Percentiles rank a stretch among this genome's conserved stretches.
phyloP scores from a whole-genome alignment of 2,329 filamentous ascomycete genomes.

The Aspergillus persii region DNA sequence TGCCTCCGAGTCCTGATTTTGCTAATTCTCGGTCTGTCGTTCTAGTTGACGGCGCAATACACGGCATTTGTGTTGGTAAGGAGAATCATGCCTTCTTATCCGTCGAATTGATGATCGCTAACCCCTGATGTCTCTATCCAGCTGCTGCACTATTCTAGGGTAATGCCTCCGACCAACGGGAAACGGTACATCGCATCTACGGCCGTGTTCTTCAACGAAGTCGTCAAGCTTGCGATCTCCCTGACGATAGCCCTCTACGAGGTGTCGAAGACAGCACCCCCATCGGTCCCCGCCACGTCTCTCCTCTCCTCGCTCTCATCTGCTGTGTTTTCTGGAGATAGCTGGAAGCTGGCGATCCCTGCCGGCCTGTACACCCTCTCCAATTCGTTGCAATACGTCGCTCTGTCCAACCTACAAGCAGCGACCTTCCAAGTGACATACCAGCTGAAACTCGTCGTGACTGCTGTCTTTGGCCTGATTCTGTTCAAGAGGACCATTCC shows the following conservation, averaged over 20 bases:
- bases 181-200: constrained; percentile 92
- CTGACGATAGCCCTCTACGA: constrained; percentile 86
- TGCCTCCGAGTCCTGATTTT: background rate
- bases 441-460: constrained; percentile 90
- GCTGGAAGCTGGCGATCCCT: constrained; percentile 91
- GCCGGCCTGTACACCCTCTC: constrained; percentile 86
- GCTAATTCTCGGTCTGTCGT: constrained; percentile 8
- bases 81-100: background rate
- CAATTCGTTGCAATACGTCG: constrained; percentile 91
- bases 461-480: constrained; percentile 79
- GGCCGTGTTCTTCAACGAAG: constrained; percentile 88
- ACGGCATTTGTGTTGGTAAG: constrained; percentile 46
- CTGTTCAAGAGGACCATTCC: constrained; percentile 72
- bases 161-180: constrained; percentile 81
- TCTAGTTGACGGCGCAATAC: constrained; percentile 44
- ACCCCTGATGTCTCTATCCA: constrained; percentile 35
- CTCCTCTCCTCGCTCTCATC: constrained; percentile 77
- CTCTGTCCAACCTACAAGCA: constrained; percentile 84
- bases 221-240: constrained; percentile 84
- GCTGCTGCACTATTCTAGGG: constrained; percentile 91
- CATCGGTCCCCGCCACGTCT: constrained; percentile 75
- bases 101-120: constrained; percentile 8
- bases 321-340: constrained; percentile 82
- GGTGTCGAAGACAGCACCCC: constrained; percentile 71
- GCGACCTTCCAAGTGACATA: constrained; percentile 92